Evolutionary conservation across 2,329 filamentous ascomycete genomes (phyloP).

Genomic region (Neurospora sp.): DNA sequence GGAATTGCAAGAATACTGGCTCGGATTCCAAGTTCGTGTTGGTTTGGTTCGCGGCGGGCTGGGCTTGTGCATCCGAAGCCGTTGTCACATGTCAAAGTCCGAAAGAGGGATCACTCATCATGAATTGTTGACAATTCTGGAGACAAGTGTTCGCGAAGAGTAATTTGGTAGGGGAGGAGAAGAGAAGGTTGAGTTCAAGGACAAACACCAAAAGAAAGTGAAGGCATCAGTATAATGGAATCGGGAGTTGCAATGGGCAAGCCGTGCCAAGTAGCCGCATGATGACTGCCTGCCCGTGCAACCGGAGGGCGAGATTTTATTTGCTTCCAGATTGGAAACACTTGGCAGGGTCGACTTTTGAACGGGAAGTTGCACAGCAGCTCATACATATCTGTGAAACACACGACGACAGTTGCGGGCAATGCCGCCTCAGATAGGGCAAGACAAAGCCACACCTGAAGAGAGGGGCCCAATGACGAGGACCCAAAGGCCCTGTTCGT

Average conservation of each 20-base stretch:
- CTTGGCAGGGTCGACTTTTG: background rate
- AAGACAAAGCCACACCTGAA: background rate
- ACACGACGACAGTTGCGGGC: background rate
- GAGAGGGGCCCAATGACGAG: too few relatives aligned
- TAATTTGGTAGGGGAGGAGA: too few relatives aligned
- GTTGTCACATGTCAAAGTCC: background rate
- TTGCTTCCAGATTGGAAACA: background rate
- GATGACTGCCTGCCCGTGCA: background rate
- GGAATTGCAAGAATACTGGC: background rate
- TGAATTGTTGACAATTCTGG: too few relatives aligned
- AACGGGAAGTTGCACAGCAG: background rate
- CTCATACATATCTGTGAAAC: background rate
- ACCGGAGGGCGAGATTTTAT: background rate
- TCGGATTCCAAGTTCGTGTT: background rate
- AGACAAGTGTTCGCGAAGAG: too few relatives aligned
- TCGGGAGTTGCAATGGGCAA: background rate
- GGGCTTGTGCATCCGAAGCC: background rate
- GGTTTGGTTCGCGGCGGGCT: background rate
- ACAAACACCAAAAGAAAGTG: too few relatives aligned
- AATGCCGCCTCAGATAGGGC: background rate
- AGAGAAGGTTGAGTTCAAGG: background rate
- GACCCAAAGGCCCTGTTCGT: too few relatives aligned
- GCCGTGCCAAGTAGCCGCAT: background rate
- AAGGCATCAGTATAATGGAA: background rate
- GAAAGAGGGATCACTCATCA: too few relatives aligned